Evolutionary conservation across 208 protist genomes (phyloP).

Genomic region (Jaenimonas drosophilae): DNA sequence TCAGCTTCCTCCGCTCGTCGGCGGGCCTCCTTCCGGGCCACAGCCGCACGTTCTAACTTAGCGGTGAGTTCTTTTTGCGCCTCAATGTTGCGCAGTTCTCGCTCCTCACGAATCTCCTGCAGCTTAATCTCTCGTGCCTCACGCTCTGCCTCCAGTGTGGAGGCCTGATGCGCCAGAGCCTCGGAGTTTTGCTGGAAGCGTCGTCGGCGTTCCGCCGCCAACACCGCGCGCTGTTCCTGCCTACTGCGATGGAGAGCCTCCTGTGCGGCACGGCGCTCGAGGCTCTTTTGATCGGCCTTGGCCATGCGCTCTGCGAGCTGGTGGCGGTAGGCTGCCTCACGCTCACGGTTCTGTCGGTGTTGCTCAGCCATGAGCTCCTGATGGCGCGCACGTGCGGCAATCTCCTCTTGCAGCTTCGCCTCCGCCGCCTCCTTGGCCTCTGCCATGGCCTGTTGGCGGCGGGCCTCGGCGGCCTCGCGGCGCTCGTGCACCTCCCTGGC

Average conservation of each 20-base stretch:
- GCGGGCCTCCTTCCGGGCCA: slow-evolving; percentile 32
- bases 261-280: slow-evolving; percentile 33
- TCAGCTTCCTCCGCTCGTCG: slow-evolving; percentile 36
- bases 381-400: slow-evolving; percentile 16
- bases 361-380: slow-evolving; percentile 39
- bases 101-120: slow-evolving; percentile 16
- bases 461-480: slow-evolving; percentile 23
- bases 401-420: slow-evolving; percentile 26
- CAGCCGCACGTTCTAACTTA: slow-evolving; percentile 28
- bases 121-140: slow-evolving; percentile 43
- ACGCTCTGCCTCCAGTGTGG: slow-evolving; percentile 21
- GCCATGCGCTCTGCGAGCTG: slow-evolving; percentile 33
- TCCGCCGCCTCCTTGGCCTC: slow-evolving; percentile 22
- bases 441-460: slow-evolving; percentile 30
- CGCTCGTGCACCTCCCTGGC: slow-evolving; percentile 31
- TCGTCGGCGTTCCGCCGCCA: slow-evolving; percentile 43
- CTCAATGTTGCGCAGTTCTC: slow-evolving; percentile 17
- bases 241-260: slow-evolving; percentile 17
- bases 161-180: slow-evolving; percentile 26
- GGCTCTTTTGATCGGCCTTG: slow-evolving; percentile 39
- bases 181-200: slow-evolving; percentile 39
- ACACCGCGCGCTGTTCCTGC: slow-evolving; percentile 18
- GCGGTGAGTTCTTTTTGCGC: slow-evolving; percentile 26
- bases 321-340: slow-evolving; percentile 30
- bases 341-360: slow-evolving; percentile 24